Conservation (phyloP, 148 eudicot species). For the Nyssa sinensis region DNA sequence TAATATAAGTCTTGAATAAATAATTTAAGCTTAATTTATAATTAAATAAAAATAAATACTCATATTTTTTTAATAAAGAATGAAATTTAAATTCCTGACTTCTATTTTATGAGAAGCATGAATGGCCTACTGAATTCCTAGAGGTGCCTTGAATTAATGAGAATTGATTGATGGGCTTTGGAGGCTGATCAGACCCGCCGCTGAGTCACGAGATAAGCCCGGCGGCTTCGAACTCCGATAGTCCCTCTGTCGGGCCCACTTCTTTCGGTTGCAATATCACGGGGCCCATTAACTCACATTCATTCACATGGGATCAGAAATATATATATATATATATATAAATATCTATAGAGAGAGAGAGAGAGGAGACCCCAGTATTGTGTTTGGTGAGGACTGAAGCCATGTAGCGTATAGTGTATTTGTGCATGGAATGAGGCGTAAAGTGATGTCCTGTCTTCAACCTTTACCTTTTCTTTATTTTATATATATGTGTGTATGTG, state of each 20-base stretch:
- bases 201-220: constrained; percentile 23
- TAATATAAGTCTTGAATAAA: no score
- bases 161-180: constrained; percentile 12
- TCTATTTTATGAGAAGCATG: no score
- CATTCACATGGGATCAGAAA: constrained; percentile 1
- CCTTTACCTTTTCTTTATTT: constrained; percentile 16
- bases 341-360: no score
- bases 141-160: not conserved
- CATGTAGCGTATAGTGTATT: no score
- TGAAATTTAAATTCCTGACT: no score
- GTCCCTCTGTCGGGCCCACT: constrained; percentile 18
- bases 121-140: no score
- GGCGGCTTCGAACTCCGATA: constrained; percentile 5
- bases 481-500: not conserved
- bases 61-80: no score
- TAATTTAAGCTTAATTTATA: no score
- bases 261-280: constrained; percentile 13
- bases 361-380: no score
- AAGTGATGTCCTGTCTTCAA: constrained; percentile 21
- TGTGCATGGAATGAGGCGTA: constrained; percentile 21
- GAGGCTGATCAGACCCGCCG: constrained; percentile 16
- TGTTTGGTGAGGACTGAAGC: no score
- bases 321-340: no score
- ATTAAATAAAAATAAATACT: no score
- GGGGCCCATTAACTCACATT: constrained; percentile 20